Percentiles rank a stretch among this genome's conserved stretches.
These are phyloP conservation scores for Aspergillus floridensis DNA, from an alignment of 2,329 filamentous ascomycete genomes.

Conservation along the genomic window DNA sequence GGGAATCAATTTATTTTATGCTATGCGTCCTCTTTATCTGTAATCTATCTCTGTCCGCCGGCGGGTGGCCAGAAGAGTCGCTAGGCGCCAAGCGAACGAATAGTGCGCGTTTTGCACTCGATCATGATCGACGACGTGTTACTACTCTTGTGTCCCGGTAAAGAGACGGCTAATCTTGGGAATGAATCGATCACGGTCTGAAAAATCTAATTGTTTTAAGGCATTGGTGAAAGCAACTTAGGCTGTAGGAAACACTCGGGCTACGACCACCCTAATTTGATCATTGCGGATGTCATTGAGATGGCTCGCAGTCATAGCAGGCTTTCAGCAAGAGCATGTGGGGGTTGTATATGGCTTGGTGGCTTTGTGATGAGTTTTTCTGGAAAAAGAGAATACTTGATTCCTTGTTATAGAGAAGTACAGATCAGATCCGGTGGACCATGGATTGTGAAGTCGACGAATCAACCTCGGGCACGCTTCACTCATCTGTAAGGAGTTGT, in stretches of 20 bases:
- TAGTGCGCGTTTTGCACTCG: neutral
- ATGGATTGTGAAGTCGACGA: neutral
- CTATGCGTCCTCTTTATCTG: neutral
- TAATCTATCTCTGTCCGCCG: neutral
- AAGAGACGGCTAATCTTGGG: neutral
- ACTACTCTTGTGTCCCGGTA: neutral
- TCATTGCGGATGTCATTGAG: neutral
- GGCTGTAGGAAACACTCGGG: neutral
- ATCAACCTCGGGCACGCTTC: neutral
- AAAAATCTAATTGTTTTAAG: neutral
- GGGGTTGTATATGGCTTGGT: neutral
- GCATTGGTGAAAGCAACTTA: neutral
- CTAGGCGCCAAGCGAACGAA: neutral
- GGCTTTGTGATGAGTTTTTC: neutral
- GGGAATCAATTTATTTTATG: neutral
- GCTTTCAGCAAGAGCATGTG: neutral
- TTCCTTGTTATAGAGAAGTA: neutral
- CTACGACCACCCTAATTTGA: neutral
- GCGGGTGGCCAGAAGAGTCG: constrained; percentile 10
- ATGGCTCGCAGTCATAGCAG: neutral
- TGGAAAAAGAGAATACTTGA: neutral
- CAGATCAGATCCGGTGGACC: neutral
- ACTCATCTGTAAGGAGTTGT: neutral
- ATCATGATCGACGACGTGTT: neutral
- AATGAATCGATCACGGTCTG: neutral